Base-by-base conservation (phyloP, 2,329 filamentous ascomycete genomes). In the Penicillium sp. region DNA sequence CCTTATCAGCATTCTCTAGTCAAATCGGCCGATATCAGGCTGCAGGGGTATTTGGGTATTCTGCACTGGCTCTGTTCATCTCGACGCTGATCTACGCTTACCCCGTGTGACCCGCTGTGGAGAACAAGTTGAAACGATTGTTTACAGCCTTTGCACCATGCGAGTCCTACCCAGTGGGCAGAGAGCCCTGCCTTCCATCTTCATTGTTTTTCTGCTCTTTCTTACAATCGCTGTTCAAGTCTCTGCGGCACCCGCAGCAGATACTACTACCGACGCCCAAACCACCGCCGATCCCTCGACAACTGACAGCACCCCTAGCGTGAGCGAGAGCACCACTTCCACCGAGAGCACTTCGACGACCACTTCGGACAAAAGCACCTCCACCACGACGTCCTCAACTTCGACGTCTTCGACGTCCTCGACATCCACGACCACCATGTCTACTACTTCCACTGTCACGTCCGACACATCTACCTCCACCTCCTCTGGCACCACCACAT, bases 81-180 rank as follows among this genome's bases (percentile, higher is more conserved):
- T 49, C 48, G 51, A 52, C 56, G 18, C 21, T 51, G 57, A 61
- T 58, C 54, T 51, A 41, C 60, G 53, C 41, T 47, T 56, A 54
- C 49, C 54, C 56, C 51, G 45, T 47, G 41, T 45, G 61, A 63
- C 61, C 61, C 60, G 58, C 49, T 59, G 61, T 62, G 60, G 61
- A 57, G 61, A 61, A 62, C 28, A 28, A 42, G 33, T 44, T 49
- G 39, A 52, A 57, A 51, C 45, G 24, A 51, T 55, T 63, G 57
- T 60, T 58, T 56, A 58, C 57, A 18, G 38, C 41, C 36, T 31
- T 18, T 26, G n/a, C 43, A 53, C 49, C 43, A 64, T 64, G 61
- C 53, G 60, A 49, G 38, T 63, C 36, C 26, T 55, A 33, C 54
- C 53, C 49, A 44, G 45, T 33, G 34, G 60, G 52, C 47, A 52